phyloP scores from a whole-genome alignment of 768 basidiomycete genomes.

The Crassisporium funariophilum region DNA sequence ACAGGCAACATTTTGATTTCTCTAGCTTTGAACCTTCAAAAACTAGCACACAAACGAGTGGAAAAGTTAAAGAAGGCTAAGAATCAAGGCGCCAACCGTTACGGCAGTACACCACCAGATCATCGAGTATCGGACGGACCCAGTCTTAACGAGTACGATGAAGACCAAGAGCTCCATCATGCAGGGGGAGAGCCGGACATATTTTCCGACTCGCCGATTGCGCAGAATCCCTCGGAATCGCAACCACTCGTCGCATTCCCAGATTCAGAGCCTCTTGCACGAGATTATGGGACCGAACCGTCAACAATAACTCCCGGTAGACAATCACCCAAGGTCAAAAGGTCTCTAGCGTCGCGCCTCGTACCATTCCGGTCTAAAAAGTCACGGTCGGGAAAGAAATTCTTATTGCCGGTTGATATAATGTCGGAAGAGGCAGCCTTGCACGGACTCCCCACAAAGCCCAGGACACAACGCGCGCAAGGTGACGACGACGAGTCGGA shows the following conservation, averaged over 20 bases:
- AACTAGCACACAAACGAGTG: conserved; percentile 81
- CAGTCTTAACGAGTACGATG: conserved; percentile 30
- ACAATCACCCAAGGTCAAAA: conserved; percentile 9
- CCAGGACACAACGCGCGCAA: conserved; percentile 9
- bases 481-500: conserved; percentile 32
- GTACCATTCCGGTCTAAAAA: conserved; percentile 33
- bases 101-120: no score
- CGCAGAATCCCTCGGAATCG: conserved; percentile 14
- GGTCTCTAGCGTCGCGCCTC: conserved; percentile 36
- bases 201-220: conserved; percentile 11
- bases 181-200: conserved; percentile 9
- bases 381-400: conserved; percentile 11
- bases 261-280: conserved; percentile 18
- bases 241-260: conserved; percentile 18
- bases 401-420: conserved; percentile 43
- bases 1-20: conserved; percentile 88
- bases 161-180: conserved; percentile 15
- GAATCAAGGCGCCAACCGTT: no score
- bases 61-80: conserved; percentile 39
- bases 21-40: conserved; percentile 90
- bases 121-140: conserved; percentile 7
- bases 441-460: conserved; percentile 23
- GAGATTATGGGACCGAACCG: conserved; percentile 25
- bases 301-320: conserved; percentile 2
- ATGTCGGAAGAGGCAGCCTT: conserved; percentile 39